phyloP scores from a whole-genome alignment of 1,139 yeast species.

The Zygosaccharomyces pseudobailii region DNA sequence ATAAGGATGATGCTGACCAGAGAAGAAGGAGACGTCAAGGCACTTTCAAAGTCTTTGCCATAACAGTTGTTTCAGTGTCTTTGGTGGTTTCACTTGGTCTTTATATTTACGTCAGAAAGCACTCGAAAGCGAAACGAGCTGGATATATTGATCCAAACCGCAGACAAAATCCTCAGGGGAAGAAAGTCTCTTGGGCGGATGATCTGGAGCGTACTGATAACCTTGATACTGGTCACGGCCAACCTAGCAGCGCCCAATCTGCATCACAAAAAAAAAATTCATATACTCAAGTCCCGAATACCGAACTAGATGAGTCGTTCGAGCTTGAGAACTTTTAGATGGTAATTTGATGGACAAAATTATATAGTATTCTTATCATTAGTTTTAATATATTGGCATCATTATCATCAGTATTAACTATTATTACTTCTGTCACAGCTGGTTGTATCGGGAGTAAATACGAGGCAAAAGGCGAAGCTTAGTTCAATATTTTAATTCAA shows the following conservation, averaged over 20 bases:
- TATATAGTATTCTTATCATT: background rate
- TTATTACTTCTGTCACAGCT: no score
- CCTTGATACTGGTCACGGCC: conserved; percentile 39
- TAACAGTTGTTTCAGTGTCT: conserved; percentile 3
- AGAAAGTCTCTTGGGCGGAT: conserved; percentile 37
- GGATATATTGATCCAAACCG: conserved; percentile 26
- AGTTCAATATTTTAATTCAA: no score
- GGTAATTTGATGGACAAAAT: background rate
- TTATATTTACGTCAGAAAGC: conserved; percentile 8
- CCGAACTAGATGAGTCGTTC: conserved; percentile 20
- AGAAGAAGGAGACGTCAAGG: conserved; percentile 1
- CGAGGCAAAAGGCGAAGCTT: no score
- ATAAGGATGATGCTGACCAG: conserved; percentile 1
- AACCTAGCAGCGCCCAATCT: conserved; percentile 6
- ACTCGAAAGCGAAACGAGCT: conserved; percentile 23
- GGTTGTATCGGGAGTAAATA: no score
- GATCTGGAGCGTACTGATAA: conserved; percentile 30
- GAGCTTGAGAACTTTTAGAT: conserved; percentile 19
- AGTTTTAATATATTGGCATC: background rate
- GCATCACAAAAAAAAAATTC: conserved; percentile 16
- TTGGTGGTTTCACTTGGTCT: conserved; percentile 4
- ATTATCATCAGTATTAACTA: no score
- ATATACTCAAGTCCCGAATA: conserved; percentile 20
- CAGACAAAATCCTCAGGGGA: conserved; percentile 20
- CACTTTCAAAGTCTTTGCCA: conserved; percentile 4